A percentile compares a stretch with the other conserved stretches of the same genome.
Conservation (phyloP, 2,329 filamentous ascomycete species). For the Alternaria atra region DNA sequence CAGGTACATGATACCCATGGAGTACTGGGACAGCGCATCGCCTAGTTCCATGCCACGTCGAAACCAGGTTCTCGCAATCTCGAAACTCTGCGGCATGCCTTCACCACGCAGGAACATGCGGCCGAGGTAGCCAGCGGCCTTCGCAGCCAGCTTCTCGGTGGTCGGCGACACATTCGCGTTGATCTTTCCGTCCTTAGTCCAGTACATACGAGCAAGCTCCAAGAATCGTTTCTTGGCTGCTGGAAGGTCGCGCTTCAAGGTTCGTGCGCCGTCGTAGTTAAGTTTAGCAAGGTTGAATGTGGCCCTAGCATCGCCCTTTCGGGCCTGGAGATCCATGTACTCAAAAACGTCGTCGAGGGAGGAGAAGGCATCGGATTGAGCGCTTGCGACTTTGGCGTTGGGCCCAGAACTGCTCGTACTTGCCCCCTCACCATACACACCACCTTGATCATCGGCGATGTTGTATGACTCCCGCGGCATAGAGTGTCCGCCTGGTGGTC, state of each 20-base stretch:
- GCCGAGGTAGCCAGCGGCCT: slow-evolving; percentile 86
- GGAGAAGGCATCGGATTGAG: slow-evolving; percentile 81
- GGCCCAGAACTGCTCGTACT: slow-evolving; percentile 87
- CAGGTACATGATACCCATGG: slow-evolving; percentile 83
- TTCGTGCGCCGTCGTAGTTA: slow-evolving; percentile 86
- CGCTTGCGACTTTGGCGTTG: slow-evolving; percentile 77
- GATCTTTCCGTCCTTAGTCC: slow-evolving; percentile 79
- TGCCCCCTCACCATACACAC: slow-evolving; percentile 93
- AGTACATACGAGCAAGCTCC: slow-evolving; percentile 80
- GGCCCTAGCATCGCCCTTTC: slow-evolving; percentile 87
- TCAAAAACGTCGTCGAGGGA: slow-evolving; percentile 94
- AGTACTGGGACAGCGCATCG: slow-evolving; percentile 85
- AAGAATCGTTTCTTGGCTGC: slow-evolving; percentile 83
- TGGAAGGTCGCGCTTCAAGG: slow-evolving; percentile 75
- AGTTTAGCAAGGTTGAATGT: slow-evolving; percentile 86
- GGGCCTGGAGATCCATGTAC: slow-evolving; percentile 87
- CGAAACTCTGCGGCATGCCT: slow-evolving; percentile 79
- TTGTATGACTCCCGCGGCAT: slow-evolving; percentile 82
- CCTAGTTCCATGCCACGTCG: slow-evolving; percentile 77
- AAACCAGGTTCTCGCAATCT: slow-evolving; percentile 82
- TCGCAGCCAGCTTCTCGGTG: slow-evolving; percentile 80
- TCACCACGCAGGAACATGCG: slow-evolving; percentile 91
- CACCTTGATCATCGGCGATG: slow-evolving; percentile 88
- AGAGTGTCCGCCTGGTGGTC: slow-evolving; percentile 84
- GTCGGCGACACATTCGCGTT: slow-evolving; percentile 73